Percentiles rank a stretch among this genome's conserved stretches.
phyloP scores from a whole-genome alignment of 2,329 filamentous ascomycete species.

The Botrytis aclada region DNA sequence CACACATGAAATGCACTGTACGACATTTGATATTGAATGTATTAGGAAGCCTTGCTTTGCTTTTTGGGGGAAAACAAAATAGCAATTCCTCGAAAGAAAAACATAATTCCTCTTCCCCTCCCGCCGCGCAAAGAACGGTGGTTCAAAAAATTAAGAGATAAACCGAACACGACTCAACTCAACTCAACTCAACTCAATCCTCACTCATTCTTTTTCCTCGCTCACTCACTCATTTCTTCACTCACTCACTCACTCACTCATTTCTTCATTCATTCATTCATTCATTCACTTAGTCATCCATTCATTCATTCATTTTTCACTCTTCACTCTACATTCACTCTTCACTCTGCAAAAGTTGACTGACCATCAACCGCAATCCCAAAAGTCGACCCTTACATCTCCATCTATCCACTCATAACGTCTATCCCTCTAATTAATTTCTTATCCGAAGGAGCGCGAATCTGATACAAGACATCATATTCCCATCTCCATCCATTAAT shows the following conservation, averaged over 20 bases:
- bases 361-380: background rate
- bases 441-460: constrained; percentile 14
- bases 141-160: background rate
- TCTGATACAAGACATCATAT: constrained; percentile 8
- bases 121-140: background rate
- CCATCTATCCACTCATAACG: background rate
- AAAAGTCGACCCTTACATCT: background rate
- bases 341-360: background rate
- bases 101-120: background rate
- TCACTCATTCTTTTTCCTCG: too few relatives aligned
- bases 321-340: background rate
- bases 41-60: background rate
- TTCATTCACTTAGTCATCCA: background rate
- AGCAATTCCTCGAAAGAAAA: background rate
- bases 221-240: background rate
- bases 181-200: too few relatives aligned
- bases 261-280: background rate
- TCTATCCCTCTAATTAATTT: constrained; percentile 16
- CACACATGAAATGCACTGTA: background rate
- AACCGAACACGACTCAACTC: background rate
- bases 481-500: background rate
- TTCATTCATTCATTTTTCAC: background rate
- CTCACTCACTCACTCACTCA: background rate
- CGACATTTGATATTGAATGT: background rate
- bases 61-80: background rate